A percentile compares a stretch with the other conserved stretches of the same genome.
Evolutionary conservation across 805 yeast species (phyloP).

Genomic region (Nadsonia fulvescens): DNA sequence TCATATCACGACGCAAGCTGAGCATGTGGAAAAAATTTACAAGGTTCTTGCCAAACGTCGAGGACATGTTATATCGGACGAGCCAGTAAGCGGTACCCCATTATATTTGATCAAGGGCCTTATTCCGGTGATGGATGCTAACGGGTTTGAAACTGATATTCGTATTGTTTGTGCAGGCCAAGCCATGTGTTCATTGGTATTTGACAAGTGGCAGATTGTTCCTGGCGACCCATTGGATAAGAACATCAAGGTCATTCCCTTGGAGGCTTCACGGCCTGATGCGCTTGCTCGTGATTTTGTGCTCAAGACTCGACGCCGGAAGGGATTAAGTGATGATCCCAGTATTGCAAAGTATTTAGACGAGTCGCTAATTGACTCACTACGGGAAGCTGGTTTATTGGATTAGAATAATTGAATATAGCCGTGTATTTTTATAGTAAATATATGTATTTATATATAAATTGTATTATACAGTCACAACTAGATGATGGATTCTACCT

Average conservation of each 20-base stretch:
- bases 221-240: constrained; percentile 86
- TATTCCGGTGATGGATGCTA: constrained; percentile 78
- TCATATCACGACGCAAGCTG: constrained; percentile 34
- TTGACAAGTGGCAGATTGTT: constrained; percentile 55
- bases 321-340: constrained; percentile 67
- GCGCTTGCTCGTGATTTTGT: constrained; percentile 78
- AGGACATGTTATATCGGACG: constrained; percentile 34
- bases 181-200: constrained; percentile 49
- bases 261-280: constrained; percentile 54
- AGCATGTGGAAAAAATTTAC: constrained; percentile 31
- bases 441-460: too few relatives aligned
- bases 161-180: constrained; percentile 62
- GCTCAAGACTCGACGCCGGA: constrained; percentile 73
- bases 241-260: constrained; percentile 40
- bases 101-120: constrained; percentile 41
- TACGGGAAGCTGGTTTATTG: constrained; percentile 31
- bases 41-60: constrained; percentile 43
- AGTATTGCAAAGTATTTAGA: constrained; percentile 51
- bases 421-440: too few relatives aligned
- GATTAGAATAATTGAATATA: constrained; percentile 6
- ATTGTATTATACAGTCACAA: too few relatives aligned
- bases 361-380: constrained; percentile 31
- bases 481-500: constrained; percentile 78
- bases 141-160: constrained; percentile 78
- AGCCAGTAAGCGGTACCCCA: constrained; percentile 57